Evolutionary conservation across 164 flowering plant species (phyloP).

Genomic region (Macadamia tetraphylla): DNA sequence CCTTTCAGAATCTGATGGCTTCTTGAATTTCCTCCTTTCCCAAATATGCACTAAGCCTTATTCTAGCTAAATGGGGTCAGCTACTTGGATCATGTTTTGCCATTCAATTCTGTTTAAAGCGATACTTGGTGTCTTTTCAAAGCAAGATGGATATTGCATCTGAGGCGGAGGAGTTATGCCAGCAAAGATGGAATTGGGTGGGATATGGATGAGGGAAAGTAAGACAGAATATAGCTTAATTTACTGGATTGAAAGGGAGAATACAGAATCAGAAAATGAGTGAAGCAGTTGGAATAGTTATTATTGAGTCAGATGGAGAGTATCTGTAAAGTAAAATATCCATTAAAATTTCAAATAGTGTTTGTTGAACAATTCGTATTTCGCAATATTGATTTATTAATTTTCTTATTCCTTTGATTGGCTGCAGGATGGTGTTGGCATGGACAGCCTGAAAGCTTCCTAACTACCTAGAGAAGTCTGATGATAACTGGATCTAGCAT

Average conservation of each 20-base stretch:
- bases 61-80: not conserved
- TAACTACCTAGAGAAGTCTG: constrained; percentile 13
- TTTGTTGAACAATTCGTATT: not conserved
- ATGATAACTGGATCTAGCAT: not conserved
- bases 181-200: no score
- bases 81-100: not conserved
- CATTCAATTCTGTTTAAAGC: no score
- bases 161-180: no score
- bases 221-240: no score
- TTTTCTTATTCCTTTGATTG: not conserved
- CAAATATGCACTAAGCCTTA: not conserved
- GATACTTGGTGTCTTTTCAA: no score
- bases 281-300: no score
- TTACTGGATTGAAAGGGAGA: not conserved
- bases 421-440: constrained; percentile 44
- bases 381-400: not conserved
- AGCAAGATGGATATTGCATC: no score
- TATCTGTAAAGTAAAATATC: not conserved
- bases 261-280: not conserved
- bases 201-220: no score
- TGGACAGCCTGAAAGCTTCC: constrained; percentile 43
- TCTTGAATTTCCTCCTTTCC: no score
- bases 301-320: no score
- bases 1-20: no score
- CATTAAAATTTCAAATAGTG: no score